These are phyloP conservation scores for Fusarium liriodendri DNA, from an alignment of 2,329 filamentous ascomycete species.

Conservation along the genomic window DNA sequence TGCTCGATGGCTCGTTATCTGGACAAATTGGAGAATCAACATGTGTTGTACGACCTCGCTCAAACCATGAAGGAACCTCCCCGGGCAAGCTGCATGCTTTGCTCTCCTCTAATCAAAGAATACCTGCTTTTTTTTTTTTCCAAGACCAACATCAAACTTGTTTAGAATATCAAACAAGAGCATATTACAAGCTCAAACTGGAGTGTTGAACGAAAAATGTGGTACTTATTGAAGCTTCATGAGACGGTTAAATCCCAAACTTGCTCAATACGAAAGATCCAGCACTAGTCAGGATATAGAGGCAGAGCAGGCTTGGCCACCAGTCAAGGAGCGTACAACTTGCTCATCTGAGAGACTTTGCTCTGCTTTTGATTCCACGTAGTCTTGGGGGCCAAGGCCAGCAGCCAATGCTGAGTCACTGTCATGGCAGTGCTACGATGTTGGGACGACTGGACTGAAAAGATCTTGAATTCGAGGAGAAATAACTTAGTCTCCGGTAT, in stretches of 20 bases:
- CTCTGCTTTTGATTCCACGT: neutral
- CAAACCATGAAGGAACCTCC: neutral
- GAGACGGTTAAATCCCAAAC: neutral
- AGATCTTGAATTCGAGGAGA: neutral
- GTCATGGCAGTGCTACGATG: neutral
- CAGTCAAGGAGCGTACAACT: neutral
- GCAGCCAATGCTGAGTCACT: neutral
- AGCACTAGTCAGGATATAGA: neutral
- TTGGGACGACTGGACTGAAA: neutral
- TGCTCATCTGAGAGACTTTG: neutral
- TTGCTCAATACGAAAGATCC: neutral
- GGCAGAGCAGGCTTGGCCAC: neutral
- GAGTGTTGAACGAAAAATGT: no score
- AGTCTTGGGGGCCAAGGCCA: neutral
- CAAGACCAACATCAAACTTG: neutral
- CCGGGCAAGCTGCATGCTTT: neutral
- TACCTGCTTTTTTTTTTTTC: no score
- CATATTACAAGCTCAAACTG: neutral
- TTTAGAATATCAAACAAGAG: neutral
- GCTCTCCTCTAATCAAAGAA: neutral
- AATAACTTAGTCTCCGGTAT: neutral
- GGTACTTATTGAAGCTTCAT: neutral
- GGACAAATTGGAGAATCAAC: neutral
- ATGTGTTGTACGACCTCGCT: neutral
- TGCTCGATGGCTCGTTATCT: neutral